phyloP scores from a whole-genome alignment of 2,329 filamentous ascomycete species.

The Colletotrichum sp. region DNA sequence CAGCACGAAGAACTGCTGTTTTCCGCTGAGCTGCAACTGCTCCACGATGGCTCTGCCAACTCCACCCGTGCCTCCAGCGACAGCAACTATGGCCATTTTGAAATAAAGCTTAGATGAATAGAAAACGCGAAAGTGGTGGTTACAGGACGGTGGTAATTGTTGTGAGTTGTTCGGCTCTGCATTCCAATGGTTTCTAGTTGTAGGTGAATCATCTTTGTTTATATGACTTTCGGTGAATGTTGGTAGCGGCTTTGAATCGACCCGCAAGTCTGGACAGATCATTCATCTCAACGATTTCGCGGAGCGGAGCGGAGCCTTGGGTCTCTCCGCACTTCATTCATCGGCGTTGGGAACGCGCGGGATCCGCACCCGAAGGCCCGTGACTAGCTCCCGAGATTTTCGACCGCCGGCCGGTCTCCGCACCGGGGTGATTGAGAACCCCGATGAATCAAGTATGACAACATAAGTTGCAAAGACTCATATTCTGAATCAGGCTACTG shows the following conservation, averaged over 20 bases:
- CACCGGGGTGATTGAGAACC: background rate
- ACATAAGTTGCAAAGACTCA: background rate
- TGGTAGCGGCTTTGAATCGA: background rate
- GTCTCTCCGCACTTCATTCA: background rate
- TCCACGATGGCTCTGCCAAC: conserved; percentile 52
- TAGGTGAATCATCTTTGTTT: background rate
- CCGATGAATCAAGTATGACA: background rate
- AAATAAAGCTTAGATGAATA: background rate
- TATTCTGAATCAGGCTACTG: background rate
- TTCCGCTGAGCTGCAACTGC: conserved; percentile 34
- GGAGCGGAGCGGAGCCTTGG: background rate
- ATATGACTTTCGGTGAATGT: background rate
- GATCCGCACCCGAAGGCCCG: background rate
- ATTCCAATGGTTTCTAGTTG: background rate
- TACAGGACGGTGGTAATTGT: background rate
- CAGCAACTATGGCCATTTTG: conserved; percentile 37
- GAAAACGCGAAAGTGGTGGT: background rate
- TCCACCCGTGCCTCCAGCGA: conserved; percentile 49
- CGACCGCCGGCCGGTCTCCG: background rate
- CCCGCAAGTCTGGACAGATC: background rate
- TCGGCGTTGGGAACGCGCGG: background rate
- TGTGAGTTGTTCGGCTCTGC: background rate
- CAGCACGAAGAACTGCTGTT: conserved; percentile 44
- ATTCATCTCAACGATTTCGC: background rate
- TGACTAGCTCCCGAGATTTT: background rate